These are phyloP conservation scores for Epichloe coenophiala DNA, from an alignment of 2,329 filamentous ascomycete genomes.

Conservation along the genomic window DNA sequence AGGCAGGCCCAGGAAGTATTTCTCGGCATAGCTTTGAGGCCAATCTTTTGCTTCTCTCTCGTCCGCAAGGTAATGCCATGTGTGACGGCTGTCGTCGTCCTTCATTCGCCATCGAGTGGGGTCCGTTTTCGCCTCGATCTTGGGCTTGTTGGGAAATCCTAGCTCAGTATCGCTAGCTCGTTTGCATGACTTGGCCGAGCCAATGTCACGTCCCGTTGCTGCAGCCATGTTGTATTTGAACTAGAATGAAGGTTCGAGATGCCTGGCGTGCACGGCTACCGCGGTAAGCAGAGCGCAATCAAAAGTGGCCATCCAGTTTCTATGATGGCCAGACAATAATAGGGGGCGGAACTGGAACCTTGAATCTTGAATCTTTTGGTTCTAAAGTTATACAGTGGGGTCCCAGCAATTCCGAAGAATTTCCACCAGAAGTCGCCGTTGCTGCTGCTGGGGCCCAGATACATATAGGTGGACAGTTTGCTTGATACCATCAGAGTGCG, in stretches of 20 bases:
- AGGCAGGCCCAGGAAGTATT: constrained; percentile 70
- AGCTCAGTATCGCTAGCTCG: constrained; percentile 26
- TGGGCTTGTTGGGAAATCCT: constrained; percentile 30
- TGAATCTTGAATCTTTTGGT: too few species aligned
- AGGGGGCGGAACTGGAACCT: too few species aligned
- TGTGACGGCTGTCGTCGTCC: constrained; percentile 74
- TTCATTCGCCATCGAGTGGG: constrained; percentile 70
- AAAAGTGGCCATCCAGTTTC: not conserved
- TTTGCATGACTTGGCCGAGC: constrained; percentile 26
- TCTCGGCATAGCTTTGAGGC: constrained; percentile 84
- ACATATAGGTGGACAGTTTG: too few species aligned
- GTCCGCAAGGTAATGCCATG: constrained; percentile 83
- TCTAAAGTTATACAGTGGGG: too few species aligned
- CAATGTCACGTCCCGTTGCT: constrained; percentile 17
- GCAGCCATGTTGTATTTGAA: constrained; percentile 13
- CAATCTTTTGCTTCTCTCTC: constrained; percentile 56
- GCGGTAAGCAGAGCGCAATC: not conserved
- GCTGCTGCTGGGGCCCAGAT: too few species aligned
- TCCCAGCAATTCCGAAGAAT: too few species aligned
- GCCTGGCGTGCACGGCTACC: not conserved
- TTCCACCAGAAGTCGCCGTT: too few species aligned
- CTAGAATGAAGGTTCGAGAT: not conserved
- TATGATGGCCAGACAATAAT: not conserved
- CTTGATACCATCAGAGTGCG: too few species aligned
- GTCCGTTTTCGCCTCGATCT: constrained; percentile 54